Evolutionary conservation across 495 filamentous ascomycete genomes (phyloP).

Genomic region (Schizothecium vesticola): DNA sequence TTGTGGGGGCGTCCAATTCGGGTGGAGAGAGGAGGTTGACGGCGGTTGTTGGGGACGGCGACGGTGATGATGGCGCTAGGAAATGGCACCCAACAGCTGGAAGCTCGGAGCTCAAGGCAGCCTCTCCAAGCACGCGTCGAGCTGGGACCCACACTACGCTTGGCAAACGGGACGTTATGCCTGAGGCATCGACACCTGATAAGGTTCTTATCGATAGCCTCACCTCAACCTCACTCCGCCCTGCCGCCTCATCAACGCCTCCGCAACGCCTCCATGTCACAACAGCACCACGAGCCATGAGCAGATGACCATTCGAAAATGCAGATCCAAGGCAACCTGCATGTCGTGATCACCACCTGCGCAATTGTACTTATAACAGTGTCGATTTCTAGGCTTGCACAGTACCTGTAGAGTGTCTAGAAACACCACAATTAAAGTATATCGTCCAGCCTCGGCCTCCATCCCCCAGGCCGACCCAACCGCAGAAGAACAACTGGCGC

Average conservation of each 20-base stretch:
- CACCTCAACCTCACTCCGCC: neutral
- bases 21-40: neutral
- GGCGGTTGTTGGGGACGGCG: neutral
- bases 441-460: neutral
- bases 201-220: neutral
- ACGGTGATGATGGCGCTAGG: neutral
- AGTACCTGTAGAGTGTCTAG: neutral
- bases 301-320: neutral
- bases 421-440: neutral
- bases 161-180: neutral
- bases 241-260: neutral
- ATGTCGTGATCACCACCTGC: neutral
- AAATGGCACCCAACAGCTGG: neutral
- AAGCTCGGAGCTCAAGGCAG: conserved; percentile 16
- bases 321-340: neutral
- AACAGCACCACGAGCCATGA: neutral
- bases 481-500: neutral
- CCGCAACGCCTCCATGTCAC: neutral
- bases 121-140: conserved; percentile 17
- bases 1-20: conserved; percentile 3
- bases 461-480: neutral
- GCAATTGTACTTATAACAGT: neutral
- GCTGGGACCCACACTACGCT: neutral
- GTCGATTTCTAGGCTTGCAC: neutral
- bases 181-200: neutral